Base-by-base conservation (phyloP, 2,329 filamentous ascomycete genomes). In the Paradendryphiella salina region DNA sequence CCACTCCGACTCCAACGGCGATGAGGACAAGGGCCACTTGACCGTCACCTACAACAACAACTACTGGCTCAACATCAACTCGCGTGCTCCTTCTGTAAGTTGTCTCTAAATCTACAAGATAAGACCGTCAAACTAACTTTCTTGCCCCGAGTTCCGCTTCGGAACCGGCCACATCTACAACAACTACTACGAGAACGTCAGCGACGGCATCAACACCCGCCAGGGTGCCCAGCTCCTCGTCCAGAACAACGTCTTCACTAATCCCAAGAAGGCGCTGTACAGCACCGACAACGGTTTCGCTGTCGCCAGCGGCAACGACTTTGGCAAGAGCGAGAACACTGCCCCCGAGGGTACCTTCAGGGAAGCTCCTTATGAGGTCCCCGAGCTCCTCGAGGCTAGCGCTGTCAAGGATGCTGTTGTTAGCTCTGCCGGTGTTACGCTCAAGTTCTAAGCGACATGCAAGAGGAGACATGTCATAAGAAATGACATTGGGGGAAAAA, bases 1-100 rank as follows among this genome's bases (percentile, higher is more conserved):
- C 11, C 83, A 86, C 77, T 81, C 77, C 31, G 81, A 86, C 76
- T 77, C 56, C 72, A 85, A 85, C 74, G 73, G 57, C 28, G 73
- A 64, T 41, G 80, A 85, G 59, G 85, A 88, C 73, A 81, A 66
- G 6, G 85, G 85, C 57, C 77, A 84, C 65, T 77, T 88, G 37
- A 80, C 76, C 65, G 76, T 88, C 46, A 88, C 85, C 48, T 86
- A 85, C 69, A 79, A 80, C 73, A 82, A 86, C 77, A 88, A 88
- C 80, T 77, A 82, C 76, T 87, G 79, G 78, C 64, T 67, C 59
- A 85, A 87, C 76, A 72, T 86, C 67, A 84, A 85, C 77, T 85
- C 81, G 6, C 85, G 85, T 47, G 76, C 74, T 0, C 85, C 86
- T 4, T 82, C 80, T 3, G n/a, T n/a, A n/a, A n/a, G n/a, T n/a